Conservation (phyloP, 768 basidiomycete genomes). For the Termitomyces sp. region DNA sequence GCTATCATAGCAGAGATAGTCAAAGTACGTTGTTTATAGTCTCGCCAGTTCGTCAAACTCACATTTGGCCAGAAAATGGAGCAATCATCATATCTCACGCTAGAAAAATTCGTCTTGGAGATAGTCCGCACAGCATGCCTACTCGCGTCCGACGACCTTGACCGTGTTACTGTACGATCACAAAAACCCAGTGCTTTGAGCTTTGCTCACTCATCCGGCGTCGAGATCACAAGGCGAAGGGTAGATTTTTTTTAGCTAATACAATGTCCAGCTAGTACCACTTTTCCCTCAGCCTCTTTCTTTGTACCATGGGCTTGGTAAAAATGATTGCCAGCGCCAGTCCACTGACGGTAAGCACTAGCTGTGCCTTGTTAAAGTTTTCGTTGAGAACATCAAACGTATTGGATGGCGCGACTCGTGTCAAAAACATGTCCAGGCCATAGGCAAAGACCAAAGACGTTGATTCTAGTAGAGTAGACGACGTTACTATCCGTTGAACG, state of each 20-base stretch:
- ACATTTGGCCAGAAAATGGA: conserved; percentile 37
- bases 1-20: conserved; percentile 28
- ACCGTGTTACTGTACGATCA: conserved; percentile 45
- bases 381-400: conserved; percentile 93
- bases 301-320: conserved; percentile 74
- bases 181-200: conserved; percentile 71
- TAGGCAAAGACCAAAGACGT: conserved; percentile 85
- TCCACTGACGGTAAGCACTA: conserved; percentile 76
- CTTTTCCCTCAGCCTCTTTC: conserved; percentile 60
- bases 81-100: conserved; percentile 47
- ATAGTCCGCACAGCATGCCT: conserved; percentile 36
- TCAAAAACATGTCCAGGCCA: conserved; percentile 88
- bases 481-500: conserved; percentile 63
- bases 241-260: conserved; percentile 16
- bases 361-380: conserved; percentile 89
- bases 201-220: conserved; percentile 58
- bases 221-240: conserved; percentile 48
- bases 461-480: conserved; percentile 86
- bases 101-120: conserved; percentile 53
- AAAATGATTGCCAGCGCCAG: conserved; percentile 73
- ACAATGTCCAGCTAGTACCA: conserved; percentile 55
- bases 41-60: neutral
- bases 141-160: conserved; percentile 23
- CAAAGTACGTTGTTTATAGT: conserved; percentile 20
- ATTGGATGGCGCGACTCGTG: conserved; percentile 78